Conservation (phyloP, 768 basidiomycete species). For the Daedaleopsis sinensis region DNA sequence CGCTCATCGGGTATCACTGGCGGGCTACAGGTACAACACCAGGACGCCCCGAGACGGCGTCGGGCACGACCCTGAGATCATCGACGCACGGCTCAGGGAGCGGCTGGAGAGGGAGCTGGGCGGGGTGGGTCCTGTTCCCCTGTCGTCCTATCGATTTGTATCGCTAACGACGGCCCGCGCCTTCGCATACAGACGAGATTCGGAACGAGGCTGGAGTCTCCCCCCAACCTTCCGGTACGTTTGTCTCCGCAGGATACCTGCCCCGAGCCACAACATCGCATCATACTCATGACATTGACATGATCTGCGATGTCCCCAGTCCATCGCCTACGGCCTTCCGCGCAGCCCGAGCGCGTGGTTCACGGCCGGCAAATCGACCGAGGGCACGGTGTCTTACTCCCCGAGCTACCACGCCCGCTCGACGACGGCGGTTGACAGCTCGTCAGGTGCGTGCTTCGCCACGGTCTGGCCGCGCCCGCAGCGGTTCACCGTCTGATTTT, state of each 20-base stretch:
- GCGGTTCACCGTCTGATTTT: not conserved
- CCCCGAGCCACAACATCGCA: too few relatives aligned
- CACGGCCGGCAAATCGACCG: slow-evolving; percentile 2
- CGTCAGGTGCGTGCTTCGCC: not conserved
- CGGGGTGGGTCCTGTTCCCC: not conserved
- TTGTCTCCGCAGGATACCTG: too few relatives aligned
- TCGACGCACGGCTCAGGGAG: slow-evolving; percentile 16
- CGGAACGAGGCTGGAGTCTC: slow-evolving; percentile 1
- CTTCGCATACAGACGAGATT: not conserved
- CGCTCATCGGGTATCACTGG: not conserved
- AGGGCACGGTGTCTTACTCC: not conserved
- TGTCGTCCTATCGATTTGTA: not conserved
- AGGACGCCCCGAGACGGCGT: slow-evolving; percentile 3
- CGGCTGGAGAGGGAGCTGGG: slow-evolving; percentile 10
- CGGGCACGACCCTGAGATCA: slow-evolving; percentile 11
- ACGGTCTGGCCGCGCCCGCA: not conserved
- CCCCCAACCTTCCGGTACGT: slow-evolving; percentile 18
- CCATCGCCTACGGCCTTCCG: slow-evolving; percentile 9
- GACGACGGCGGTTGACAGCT: slow-evolving; percentile 15
- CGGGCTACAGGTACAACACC: slow-evolving; percentile 5
- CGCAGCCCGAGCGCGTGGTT: slow-evolving; percentile 19
- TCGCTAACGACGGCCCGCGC: not conserved
- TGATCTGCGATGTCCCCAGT: not conserved
- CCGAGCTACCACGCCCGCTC: slow-evolving; percentile 14
- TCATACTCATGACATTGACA: not conserved